phyloP scores from a whole-genome alignment of 1,139 yeast species.

The Suhomyces bokatorum region DNA sequence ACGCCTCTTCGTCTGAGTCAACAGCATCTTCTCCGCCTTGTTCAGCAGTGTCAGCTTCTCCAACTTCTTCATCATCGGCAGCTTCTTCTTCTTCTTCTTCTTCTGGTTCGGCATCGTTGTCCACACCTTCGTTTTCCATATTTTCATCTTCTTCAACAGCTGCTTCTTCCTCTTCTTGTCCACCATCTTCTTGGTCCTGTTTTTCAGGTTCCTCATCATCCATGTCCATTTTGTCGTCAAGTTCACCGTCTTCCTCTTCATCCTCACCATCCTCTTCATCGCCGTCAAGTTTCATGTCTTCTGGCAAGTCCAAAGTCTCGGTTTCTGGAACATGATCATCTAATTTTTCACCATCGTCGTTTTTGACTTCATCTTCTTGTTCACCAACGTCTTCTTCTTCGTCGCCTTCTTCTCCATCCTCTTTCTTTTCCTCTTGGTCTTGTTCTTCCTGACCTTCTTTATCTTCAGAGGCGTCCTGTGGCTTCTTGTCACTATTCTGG shows the following conservation, averaged over 20 bases:
- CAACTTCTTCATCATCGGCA: conserved; percentile 20
- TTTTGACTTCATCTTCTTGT: conserved; percentile 74
- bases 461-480: conserved; percentile 12
- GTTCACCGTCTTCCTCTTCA: conserved; percentile 30
- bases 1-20: conserved; percentile 20
- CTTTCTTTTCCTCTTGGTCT: conserved; percentile 30
- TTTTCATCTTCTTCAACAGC: conserved; percentile 26
- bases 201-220: conserved; percentile 19
- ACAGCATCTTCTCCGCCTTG: conserved; percentile 19
- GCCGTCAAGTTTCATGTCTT: conserved; percentile 78
- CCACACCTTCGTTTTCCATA: conserved; percentile 28
- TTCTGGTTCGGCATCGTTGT: conserved; percentile 25
- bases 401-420: conserved; percentile 42
- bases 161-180: conserved; percentile 22
- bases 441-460: conserved; percentile 37
- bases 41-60: conserved; percentile 23
- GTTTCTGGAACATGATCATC: conserved; percentile 77
- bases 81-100: conserved; percentile 25
- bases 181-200: conserved; percentile 17
- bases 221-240: conserved; percentile 28
- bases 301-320: conserved; percentile 82
- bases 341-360: conserved; percentile 69
- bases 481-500: conserved; percentile 34
- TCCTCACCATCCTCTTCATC: conserved; percentile 58
- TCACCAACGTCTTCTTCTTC: conserved; percentile 71